Percentiles rank a stretch among this genome's conserved stretches.
These are phyloP conservation scores for Phytophthora pinifolia DNA, from an alignment of 352 stramenopile species.

Conservation along the genomic window DNA sequence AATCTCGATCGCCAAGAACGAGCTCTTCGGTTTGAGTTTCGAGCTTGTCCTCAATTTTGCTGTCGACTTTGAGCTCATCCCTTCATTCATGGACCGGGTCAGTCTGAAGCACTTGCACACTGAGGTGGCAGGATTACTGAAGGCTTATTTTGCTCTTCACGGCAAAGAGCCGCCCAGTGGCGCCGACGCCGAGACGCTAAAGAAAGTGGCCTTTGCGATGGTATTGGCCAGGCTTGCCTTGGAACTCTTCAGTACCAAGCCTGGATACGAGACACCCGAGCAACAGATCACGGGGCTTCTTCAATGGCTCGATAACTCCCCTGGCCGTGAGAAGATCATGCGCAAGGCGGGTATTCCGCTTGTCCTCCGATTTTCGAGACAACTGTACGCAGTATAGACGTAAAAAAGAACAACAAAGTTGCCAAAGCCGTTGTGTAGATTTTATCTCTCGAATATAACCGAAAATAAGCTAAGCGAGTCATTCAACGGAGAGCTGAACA, in stretches of 20 bases:
- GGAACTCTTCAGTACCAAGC: constrained; percentile 63
- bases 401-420: constrained; percentile 2
- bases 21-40: constrained; percentile 62
- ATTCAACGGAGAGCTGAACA: no score
- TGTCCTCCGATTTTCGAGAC: constrained; percentile 74
- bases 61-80: constrained; percentile 81
- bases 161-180: constrained; percentile 50
- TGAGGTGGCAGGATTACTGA: constrained; percentile 57
- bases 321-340: constrained; percentile 67
- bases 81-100: constrained; percentile 77
- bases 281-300: constrained; percentile 69
- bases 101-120: constrained; percentile 74
- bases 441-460: no score
- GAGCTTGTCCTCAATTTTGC: constrained; percentile 70
- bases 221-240: constrained; percentile 64
- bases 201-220: constrained; percentile 74
- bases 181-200: constrained; percentile 62
- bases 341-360: constrained; percentile 60
- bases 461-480: no score
- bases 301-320: constrained; percentile 79
- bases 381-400: constrained; percentile 51
- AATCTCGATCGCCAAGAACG: constrained; percentile 35
- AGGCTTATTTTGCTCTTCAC: constrained; percentile 58
- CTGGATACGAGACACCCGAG: constrained; percentile 71
- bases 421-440: no score